phyloP scores from a whole-genome alignment of 352 stramenopile species.

The Halophytophthora batemanensis region DNA sequence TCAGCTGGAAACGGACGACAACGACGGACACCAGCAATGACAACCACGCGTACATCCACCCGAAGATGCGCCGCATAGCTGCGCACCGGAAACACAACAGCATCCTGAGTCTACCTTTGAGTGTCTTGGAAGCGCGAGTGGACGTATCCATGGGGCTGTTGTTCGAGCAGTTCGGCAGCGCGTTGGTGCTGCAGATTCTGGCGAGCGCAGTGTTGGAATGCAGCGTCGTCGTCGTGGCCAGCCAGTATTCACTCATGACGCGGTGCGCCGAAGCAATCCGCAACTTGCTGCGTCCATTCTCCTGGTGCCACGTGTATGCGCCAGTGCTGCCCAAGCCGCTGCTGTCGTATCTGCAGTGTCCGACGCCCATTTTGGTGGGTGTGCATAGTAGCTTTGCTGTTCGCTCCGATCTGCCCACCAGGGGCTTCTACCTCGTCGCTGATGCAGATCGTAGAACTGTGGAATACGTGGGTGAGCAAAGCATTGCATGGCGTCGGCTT shows the following conservation, averaged over 20 bases:
- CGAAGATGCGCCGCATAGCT: conserved; percentile 29
- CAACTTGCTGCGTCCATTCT: conserved; percentile 81
- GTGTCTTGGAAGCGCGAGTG: conserved; percentile 41
- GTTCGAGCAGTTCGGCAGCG: conserved; percentile 68
- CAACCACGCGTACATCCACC: conserved; percentile 28
- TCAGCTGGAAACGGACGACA: conserved; percentile 34
- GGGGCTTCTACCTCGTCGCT: conserved; percentile 69
- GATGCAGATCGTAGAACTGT: conserved; percentile 70
- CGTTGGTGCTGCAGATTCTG: conserved; percentile 69
- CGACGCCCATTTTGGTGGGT: conserved; percentile 87
- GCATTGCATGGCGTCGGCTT: conserved; percentile 51
- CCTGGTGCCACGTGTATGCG: conserved; percentile 90
- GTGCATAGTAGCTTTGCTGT: conserved; percentile 71
- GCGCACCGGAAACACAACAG: conserved; percentile 37
- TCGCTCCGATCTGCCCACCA: conserved; percentile 54
- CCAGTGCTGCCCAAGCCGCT: conserved; percentile 81
- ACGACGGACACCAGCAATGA: conserved; percentile 29
- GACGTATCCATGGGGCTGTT: conserved; percentile 68
- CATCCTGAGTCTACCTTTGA: conserved; percentile 36
- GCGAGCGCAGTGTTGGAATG: conserved; percentile 84
- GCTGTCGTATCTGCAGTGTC: conserved; percentile 87
- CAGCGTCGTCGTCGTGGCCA: conserved; percentile 83
- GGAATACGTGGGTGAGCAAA: conserved; percentile 63
- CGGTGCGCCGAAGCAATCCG: conserved; percentile 82
- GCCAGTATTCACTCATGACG: conserved; percentile 78